A percentile compares a stretch with the other conserved stretches of the same genome.
Evolutionary conservation across 225 moss, liverwort and hornwort species (phyloP).

Genomic region (Pseudisothecium myosuroides): DNA sequence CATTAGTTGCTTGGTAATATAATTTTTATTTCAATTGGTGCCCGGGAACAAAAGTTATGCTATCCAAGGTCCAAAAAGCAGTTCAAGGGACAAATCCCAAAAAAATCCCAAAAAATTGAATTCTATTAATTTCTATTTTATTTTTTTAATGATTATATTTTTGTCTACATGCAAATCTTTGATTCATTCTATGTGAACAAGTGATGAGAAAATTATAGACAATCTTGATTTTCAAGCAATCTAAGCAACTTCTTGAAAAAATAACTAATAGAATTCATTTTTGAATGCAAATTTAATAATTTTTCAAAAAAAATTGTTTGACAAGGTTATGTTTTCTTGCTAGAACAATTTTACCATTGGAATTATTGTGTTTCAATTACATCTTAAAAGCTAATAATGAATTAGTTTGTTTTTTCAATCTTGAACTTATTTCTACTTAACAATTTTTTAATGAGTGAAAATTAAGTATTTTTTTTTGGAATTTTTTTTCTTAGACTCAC

Average conservation of each 20-base stretch:
- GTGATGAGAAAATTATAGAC: neutral
- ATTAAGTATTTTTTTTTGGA: neutral
- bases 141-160: neutral
- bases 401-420: neutral
- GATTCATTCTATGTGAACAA: too few relatives aligned
- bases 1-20: rapidly evolving
- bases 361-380: neutral
- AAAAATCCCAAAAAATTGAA: neutral
- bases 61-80: rapidly evolving
- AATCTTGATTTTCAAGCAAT: rapidly evolving
- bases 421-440: neutral
- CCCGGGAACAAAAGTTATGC: rapidly evolving
- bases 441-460: neutral
- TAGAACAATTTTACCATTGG: too few relatives aligned
- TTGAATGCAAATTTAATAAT: too few relatives aligned
- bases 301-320: too few relatives aligned
- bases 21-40: neutral
- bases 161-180: rapidly evolving
- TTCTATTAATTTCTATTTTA: neutral
- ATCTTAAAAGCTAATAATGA: neutral
- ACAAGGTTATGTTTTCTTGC: too few relatives aligned
- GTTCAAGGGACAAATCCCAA: rapidly evolving
- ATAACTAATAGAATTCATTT: too few relatives aligned
- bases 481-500: too few relatives aligned
- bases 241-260: too few relatives aligned